A percentile compares a stretch with the other conserved stretches of the same genome.
phyloP scores from a whole-genome alignment of 371 early-diverging fungal genomes.

The Mucor lusitanicus region DNA sequence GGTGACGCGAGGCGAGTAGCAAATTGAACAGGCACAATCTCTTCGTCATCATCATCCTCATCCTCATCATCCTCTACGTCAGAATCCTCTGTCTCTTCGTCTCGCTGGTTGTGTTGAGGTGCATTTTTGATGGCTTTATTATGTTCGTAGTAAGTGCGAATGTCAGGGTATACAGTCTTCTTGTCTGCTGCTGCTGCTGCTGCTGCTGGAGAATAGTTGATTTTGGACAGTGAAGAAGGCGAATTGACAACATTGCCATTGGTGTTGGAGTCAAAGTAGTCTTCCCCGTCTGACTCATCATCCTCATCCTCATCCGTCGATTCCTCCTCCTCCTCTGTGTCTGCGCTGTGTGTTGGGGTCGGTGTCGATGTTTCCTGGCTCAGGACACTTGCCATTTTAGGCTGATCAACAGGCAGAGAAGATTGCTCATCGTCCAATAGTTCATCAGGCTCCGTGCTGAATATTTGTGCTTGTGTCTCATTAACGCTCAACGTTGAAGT shows the following conservation, averaged over 20 bases:
- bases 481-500: background rate
- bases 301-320: conserved; percentile 6
- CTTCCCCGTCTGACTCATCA: background rate
- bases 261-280: background rate
- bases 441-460: conserved; percentile 11
- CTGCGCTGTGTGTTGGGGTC: background rate
- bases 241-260: background rate
- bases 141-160: background rate
- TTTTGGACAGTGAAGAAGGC: background rate
- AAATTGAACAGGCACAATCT: conserved; percentile 12
- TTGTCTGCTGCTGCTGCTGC: no score
- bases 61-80: background rate
- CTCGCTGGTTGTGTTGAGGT: background rate
- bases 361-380: background rate
- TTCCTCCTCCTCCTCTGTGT: conserved; percentile 6
- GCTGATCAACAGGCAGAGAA: background rate
- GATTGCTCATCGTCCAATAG: background rate
- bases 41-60: background rate
- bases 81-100: background rate
- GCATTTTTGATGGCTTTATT: background rate
- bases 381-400: background rate
- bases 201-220: background rate
- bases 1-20: conserved; percentile 16
- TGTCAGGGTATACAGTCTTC: background rate
- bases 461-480: conserved; percentile 4